Evolutionary conservation across 805 yeast species (phyloP), one percentile per base, ranked within the genome.

Genomic region (Metschnikowia hibisci): DNA sequence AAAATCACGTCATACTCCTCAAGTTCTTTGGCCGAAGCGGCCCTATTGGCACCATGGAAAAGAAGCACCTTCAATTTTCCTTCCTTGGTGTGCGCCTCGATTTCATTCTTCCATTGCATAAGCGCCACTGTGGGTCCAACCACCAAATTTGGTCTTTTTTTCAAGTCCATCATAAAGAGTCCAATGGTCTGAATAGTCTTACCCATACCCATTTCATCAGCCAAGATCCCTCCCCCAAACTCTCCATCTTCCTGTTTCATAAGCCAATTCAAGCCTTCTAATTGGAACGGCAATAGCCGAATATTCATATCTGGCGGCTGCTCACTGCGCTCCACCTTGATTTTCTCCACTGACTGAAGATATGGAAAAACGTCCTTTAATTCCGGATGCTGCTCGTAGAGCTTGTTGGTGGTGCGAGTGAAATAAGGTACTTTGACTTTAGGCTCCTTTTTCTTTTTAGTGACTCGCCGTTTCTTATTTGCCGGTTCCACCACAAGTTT

Each of bases 181-280:
- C 95, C 93, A 48, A 93, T 91, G 30, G 96, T 91, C 65, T 93
- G 99, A 39, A 93, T 90, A 0, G 99, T 93, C 57, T 93, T 93
- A 50, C 99, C 99, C 98, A 93, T 91, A 29, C 99, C 99, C 99
- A 93, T 93, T 64, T 93, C 99, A 69, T 93, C 99, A 4, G 99
- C 98, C 36, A 93, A 69, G 8, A 93, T 83, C 12, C 98, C 99
- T 20, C 99, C 99, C 12, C 77, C 73, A 62, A 84, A 91, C 33
- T 72, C 75, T 18, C 86, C 73, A 16, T 80, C 81, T 58, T 91
- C 98, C 64, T 91, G 98, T 38, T 79, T 73, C 11, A 78, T 53
- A 47, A 93, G 73, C 99, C 99, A 93, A 55, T 84, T 78, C 37
- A 93, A 69, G 14, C 99, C 99, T 67, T 93, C 99, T 12, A 80